Percentiles rank a stretch among this genome's conserved stretches.
Conservation (phyloP, 1,284 basidiomycete genomes). For the Trichosporon ovoides region DNA sequence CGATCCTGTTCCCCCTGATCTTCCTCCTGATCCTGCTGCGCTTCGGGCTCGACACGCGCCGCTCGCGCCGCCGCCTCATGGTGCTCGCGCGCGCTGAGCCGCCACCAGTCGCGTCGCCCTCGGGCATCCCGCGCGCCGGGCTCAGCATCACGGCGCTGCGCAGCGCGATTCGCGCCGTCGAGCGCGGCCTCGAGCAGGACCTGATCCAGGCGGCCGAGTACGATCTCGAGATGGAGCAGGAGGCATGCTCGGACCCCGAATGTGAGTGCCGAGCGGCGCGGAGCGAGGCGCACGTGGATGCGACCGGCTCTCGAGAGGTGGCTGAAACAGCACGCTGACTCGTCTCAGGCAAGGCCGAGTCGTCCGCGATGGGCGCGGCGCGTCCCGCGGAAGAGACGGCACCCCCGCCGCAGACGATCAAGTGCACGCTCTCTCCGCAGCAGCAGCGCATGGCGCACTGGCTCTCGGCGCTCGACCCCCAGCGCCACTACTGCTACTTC, state of each 20-base stretch:
- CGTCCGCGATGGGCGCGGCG: background rate
- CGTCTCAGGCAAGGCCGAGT: background rate
- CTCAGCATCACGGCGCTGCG: slow-evolving; percentile 33
- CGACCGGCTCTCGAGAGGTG: background rate
- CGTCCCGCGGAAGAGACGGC: background rate
- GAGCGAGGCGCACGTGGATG: no score
- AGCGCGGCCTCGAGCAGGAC: slow-evolving; percentile 35
- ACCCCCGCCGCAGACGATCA: slow-evolving; percentile 18
- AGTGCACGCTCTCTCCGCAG: slow-evolving; percentile 28
- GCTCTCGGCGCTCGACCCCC: slow-evolving; percentile 34
- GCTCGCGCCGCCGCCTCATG: slow-evolving; percentile 32
- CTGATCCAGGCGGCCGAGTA: slow-evolving; percentile 28
- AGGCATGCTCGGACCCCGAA: background rate
- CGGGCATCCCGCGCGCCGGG: slow-evolving; percentile 15
- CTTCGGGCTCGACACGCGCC: slow-evolving; percentile 31
- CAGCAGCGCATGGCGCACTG: slow-evolving; percentile 39
- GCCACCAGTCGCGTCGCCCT: slow-evolving; percentile 19
- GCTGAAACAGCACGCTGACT: no score
- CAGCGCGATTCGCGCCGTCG: slow-evolving; percentile 32
- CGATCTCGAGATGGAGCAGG: slow-evolving; percentile 4
- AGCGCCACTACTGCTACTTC: slow-evolving; percentile 40
- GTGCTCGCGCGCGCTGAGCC: slow-evolving; percentile 23
- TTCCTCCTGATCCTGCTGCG: slow-evolving; percentile 46
- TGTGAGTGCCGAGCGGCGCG: background rate
- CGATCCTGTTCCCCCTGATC: slow-evolving; percentile 51